phyloP scores from a whole-genome alignment of 192 early-diverging fungal genomes.

The Coemansia asiatica region DNA sequence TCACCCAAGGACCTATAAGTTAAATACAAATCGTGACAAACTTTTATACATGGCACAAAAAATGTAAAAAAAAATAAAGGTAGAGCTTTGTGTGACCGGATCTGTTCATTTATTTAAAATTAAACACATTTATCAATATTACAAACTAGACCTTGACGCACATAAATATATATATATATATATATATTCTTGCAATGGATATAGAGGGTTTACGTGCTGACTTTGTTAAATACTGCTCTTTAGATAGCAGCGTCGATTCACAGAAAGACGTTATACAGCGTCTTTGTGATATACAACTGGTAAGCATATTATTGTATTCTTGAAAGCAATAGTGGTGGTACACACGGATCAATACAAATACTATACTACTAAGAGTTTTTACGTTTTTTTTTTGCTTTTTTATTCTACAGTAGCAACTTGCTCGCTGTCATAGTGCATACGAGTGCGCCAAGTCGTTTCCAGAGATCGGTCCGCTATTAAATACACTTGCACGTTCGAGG shows the following conservation, averaged over 20 bases:
- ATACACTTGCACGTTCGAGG: slow-evolving; percentile 28
- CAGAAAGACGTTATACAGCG: slow-evolving; percentile 24
- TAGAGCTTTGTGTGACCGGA: no score
- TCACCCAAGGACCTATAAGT: no score
- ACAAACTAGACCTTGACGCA: no score
- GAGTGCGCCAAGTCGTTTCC: slow-evolving; percentile 45
- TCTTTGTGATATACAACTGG: slow-evolving; percentile 22
- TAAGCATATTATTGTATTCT: slow-evolving; percentile 12
- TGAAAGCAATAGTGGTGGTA: neutral
- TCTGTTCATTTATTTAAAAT: neutral
- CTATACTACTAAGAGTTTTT: neutral
- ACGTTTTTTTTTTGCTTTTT: neutral
- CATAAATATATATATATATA: neutral
- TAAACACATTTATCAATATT: neutral
- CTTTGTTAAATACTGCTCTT: slow-evolving; percentile 38
- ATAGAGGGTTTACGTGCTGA: slow-evolving; percentile 14
- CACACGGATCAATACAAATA: no score
- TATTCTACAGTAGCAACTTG: slow-evolving; percentile 20
- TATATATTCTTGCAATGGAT: slow-evolving; percentile 16
- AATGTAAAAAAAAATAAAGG: no score
- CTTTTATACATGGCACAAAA: no score
- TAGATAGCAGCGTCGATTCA: neutral
- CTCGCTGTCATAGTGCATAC: slow-evolving; percentile 37
- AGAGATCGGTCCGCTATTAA: slow-evolving; percentile 40
- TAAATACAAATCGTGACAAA: no score